Evolutionary conservation across 306 rosid genomes (phyloP), one percentile per base, ranked within the genome.

Genomic region (Senna siamea): DNA sequence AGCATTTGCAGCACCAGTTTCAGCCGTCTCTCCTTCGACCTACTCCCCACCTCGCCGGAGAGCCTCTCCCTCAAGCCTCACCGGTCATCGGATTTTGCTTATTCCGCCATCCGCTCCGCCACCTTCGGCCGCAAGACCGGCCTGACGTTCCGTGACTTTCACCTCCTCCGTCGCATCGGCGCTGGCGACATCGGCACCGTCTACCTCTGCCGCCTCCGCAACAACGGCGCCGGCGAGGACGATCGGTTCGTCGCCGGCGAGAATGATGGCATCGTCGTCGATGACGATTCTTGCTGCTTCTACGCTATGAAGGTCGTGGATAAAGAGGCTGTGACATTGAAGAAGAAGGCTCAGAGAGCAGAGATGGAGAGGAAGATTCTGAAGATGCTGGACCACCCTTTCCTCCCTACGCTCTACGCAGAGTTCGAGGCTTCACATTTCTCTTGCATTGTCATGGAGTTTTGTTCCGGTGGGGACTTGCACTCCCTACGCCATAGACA

Each of bases 361-460:
- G 99, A 87, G 72, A 94, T 87, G 98, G 99, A 94, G 87, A 85
- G 88, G 47, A 94, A 86, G 80, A 92, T 94, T 43, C 86, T 94
- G 17, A 94, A 94, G 76, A 94, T 92, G 99, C 85, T 94, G 15
- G 99, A 94, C 35, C 99, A 94, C 17, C 99, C 98, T 0, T 94
- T 94, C 52, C 82, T 94, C 13, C 99, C 99, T 4, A 88, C 93
- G 0, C 93, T 94, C 0, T 90, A 88, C 75, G 97, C 99, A 0
- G 97, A 94, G 85, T 94, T 94, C 47, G 99, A 94, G 40, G 97
- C 97, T 0, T 94, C 99, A 0, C 83, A 92, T 80, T 92, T 85
- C 79, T 92, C 99, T 14, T 94, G 99, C 86, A 84, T 94, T 84
- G 99, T 94, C 17, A 94, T 94, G 96, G 99, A 94, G 93, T 94